Evolutionary conservation across 371 early-diverging fungal genomes (phyloP), one percentile per base, ranked within the genome.

Genomic region (Fennellomyces sp.): DNA sequence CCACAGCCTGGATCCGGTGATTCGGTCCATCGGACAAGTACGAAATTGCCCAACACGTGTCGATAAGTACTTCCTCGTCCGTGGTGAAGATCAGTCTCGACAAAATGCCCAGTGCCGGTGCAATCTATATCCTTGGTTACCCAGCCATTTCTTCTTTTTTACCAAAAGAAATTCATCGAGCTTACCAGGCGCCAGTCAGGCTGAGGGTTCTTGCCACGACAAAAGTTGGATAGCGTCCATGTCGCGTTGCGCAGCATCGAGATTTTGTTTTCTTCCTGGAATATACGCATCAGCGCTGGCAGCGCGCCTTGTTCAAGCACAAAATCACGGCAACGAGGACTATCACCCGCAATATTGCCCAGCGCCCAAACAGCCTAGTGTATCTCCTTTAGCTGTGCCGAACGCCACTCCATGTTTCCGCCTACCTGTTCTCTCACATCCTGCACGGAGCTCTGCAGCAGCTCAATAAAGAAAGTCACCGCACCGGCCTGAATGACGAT

Each of bases 321-420:
- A 69, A 76, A 88, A 80, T 99, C 98, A 65, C 99, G 92, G 76
- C 94, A 96, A 15, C 76, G 71, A 56, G 99, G 92, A 72, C 92
- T 92, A 85, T 99, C 99, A 61, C 99, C 99, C 36, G 99, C 98
- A 85, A 99, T 99, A 85, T 99, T 99, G 66, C 99, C 99, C 42
- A 99, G 84, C 17, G 99, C 99, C 99, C 99, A 99, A 41, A 99
- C 98, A 56, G 97, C 96, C 88, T 92, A 63, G 6, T 42, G 31
- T 11, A 6, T 2, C 25, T 23, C 26, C 30, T 36, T 19, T 42
- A 2, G 35, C 35, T 33, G 8, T 8, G 35, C 13, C 13, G 13
- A 28, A 8, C 26, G 25, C 2, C n/a, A n/a, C n/a, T n/a, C n/a
- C n/a, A n/a, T n/a, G 27, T 30, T 29, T 15, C 12, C 11, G 26